Evolutionary conservation across 306 rosid genomes (phyloP), one percentile per base, ranked within the genome.

Genomic region (Luffa aegyptiaca): DNA sequence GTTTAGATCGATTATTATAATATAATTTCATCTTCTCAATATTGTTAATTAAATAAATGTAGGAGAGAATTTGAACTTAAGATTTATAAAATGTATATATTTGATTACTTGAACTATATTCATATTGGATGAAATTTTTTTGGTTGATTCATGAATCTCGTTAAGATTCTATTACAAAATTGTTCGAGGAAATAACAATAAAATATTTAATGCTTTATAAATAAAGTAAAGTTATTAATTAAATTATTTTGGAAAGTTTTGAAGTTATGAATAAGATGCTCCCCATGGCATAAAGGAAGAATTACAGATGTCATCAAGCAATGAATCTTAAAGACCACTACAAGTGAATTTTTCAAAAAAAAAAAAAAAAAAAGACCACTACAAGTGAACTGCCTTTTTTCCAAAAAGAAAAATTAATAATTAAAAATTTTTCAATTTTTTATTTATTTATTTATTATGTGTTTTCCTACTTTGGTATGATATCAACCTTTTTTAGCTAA

Each of bases 251-350:
- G 17, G 16, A 68, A 68, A 41, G 75, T 41, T 41, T 66, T 66
- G 5, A 31, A 20, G 33, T 68, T 41, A 41, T 68, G 74, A 68
- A 68, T 68, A 8, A 41, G 74, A 68, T 68, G 35, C 74, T 18
- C 6, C 8, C 8, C 6, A 4, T 68, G 35, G 35, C 53, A 68
- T 42, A 68, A 68, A 42, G 16, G 35, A 10, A 3, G 75, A 68
- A 68, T 45, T 68, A 68, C 51, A 68, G 51, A 68, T 68, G 75
- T 68, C 75, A 68, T 42, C 53, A 68, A 68, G 17, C 75, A 68
- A 41, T 42, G 52, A 66, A 41, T 66, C 51, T 66, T 39, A 39
- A 41, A 66, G 13, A 39, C 35, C 74, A 66, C 74, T 39, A 17
- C 31, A 8, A 17, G 49, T 3, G 48, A 66, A 37, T 68, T 68